Base-by-base conservation (phyloP, 768 basidiomycete genomes). In the Mycena filopes region DNA sequence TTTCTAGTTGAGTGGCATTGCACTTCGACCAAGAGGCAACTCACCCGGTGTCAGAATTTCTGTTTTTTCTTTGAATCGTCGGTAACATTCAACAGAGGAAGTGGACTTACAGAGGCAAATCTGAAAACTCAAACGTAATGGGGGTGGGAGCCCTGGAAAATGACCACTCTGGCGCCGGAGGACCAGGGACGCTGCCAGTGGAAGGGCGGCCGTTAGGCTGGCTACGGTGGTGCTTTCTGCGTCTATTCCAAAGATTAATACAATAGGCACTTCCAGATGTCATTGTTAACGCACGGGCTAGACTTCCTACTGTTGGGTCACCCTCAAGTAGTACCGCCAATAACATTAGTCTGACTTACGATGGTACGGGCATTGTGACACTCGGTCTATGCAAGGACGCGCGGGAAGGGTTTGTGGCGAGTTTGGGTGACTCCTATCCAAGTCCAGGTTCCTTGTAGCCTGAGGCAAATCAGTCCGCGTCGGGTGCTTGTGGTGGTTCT, bases 291-390 rank as follows among this genome's bases (percentile, higher is more conserved):
- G 31, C 43, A 68, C 67, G 67, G 62, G 9, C 51, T 54, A 26
- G 63, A 40, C 20, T 64, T n/a, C 18, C 61, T 67, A 12, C 15
- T 20, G 15, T 7, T 29, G 16, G 5, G 50, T 63, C 16, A 59
- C 18, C 31, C 57, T 54, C 38, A 29, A n/a, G 25, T 36, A 23
- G 3, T 18, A 10, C 4, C 13, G 16, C 11, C 16, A 18, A 29
- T n/a, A n/a, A 33, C 50, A n/a, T 36, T 11, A 8, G 15, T 33
- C 28, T n/a, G 26, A 57, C 67, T 2, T 43, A 68, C 67, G 59
- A 46, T 0, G 63, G 59, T 21, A 62, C 45, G 0, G 67, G 67
- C 59, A 68, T 61, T 7, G 58, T 23, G 5, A 64, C 50, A 23
- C 25, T 38, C 5, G 61, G 60, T 18, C 60, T 20, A 28, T 36